Percentiles rank a stretch among this genome's conserved stretches.
Evolutionary conservation across 1,284 basidiomycete species (phyloP).

Genomic region (Ceratobasidium sp.): DNA sequence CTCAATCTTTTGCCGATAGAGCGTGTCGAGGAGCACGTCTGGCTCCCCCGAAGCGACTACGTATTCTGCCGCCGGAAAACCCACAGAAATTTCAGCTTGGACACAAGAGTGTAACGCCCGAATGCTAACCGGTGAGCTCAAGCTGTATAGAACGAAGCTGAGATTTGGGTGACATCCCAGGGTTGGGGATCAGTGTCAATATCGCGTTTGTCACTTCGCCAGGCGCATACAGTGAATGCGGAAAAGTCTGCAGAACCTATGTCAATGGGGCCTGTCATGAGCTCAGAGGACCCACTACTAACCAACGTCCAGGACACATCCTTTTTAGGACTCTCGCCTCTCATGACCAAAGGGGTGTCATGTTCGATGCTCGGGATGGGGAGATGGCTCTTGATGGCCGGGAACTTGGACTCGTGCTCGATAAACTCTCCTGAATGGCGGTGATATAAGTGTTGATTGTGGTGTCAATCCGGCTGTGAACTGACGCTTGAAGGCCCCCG

Average conservation of each 20-base stretch:
- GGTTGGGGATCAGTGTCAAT: slow-evolving; percentile 23
- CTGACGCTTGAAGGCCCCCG: slow-evolving; percentile 41
- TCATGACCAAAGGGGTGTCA: slow-evolving; percentile 2
- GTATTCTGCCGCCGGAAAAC: slow-evolving; percentile 11
- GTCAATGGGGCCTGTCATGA: not conserved
- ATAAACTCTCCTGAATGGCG: slow-evolving; percentile 36
- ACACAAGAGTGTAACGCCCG: not conserved
- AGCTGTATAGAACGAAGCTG: slow-evolving; percentile 30
- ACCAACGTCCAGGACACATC: slow-evolving; percentile 36
- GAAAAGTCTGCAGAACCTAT: slow-evolving; percentile 7
- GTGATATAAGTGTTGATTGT: not conserved
- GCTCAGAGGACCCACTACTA: not conserved
- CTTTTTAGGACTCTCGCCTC: slow-evolving; percentile 29
- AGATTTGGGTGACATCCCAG: slow-evolving; percentile 25
- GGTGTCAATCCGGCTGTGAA: not conserved
- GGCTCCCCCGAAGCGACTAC: slow-evolving; percentile 40
- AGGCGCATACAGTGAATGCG: slow-evolving; percentile 33
- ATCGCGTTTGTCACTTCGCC: slow-evolving; percentile 15
- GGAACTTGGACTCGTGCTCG: slow-evolving; percentile 32
- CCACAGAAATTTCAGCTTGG: slow-evolving; percentile 24
- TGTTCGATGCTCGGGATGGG: slow-evolving; percentile 25
- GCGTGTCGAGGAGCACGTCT: slow-evolving; percentile 31
- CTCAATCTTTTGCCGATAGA: slow-evolving; percentile 34
- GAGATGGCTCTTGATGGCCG: slow-evolving; percentile 33
- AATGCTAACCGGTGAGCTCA: slow-evolving; percentile 31